Base-by-base conservation (phyloP, 768 basidiomycete species). In the Mrakia frigida region DNA sequence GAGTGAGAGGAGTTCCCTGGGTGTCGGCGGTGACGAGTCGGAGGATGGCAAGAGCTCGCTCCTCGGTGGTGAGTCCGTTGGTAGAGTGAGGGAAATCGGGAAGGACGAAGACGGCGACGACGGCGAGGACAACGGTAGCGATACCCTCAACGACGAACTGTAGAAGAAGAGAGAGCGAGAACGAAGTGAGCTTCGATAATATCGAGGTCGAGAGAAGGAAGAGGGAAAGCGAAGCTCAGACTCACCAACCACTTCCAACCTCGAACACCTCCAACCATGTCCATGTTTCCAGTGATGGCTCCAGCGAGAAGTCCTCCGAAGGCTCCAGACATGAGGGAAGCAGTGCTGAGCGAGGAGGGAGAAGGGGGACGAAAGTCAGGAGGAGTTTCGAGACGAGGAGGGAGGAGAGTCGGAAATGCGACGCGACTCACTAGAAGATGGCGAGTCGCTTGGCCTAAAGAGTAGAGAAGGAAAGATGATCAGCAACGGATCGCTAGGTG, bases 231-330 rank as follows among this genome's bases (percentile, higher is more conserved):
- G 18, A 50, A 21, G 16, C 46, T 50, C 14, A 50, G 13, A 50
- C 46, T 50, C 46, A 50, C 46, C 11, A 50, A 14, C 46, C 46
- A 50, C 72, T 82, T 81, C 82, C 83, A 84, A 0, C 83, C 83
- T 74, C 79, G 77, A 41, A 78, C 80, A n/a, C 75, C 73, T 4
- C 63, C 79, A 0, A 78, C 65, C 21, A 80, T 81, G 69, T 84
- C 81, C 78, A 84, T 76, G 46, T 81, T 79, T 18, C 80, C 74
- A 37, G 82, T 84, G 72, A 84, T 81, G 61, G 80, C 82, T n/a
- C 83, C 83, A 7, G 82, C 83, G 18, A 83, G 80, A 2, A 84
- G 73, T 37, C 83, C 83, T 53, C 82, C 82, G 77, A 83, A 82
- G 4, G 83, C 82, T 2, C 83, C 83, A 14, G 82, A 81, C 0